Percentiles rank a stretch among this genome's conserved stretches.
These are phyloP conservation scores for Cladosporium austrohemisphaericum DNA, from an alignment of 2,329 filamentous ascomycete genomes.

Conservation along the genomic window DNA sequence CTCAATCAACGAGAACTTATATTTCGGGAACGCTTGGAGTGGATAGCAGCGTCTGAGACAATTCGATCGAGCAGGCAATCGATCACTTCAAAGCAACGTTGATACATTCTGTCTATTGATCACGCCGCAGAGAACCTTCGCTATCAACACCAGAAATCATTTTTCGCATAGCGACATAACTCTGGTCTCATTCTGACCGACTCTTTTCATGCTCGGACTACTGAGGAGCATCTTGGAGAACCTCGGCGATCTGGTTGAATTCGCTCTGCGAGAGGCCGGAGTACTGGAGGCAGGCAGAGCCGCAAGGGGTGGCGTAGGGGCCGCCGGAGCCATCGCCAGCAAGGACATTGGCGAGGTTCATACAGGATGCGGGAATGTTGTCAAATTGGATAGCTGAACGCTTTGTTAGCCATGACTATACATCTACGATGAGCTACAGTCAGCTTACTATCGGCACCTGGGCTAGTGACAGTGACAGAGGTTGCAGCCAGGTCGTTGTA, in stretches of 20 bases:
- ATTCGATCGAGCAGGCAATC: too few relatives aligned
- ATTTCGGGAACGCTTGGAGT: too few relatives aligned
- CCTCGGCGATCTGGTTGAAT: background rate
- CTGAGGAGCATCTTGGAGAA: background rate
- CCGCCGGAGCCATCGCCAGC: constrained; percentile 2
- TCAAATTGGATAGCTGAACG: constrained; percentile 8
- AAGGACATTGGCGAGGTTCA: constrained; percentile 14
- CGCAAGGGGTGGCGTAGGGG: background rate
- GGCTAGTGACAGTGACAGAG: background rate
- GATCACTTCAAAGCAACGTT: too few relatives aligned
- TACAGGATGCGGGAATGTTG: constrained; percentile 12
- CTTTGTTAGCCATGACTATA: background rate
- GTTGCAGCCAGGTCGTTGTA: background rate
- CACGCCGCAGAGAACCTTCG: too few relatives aligned
- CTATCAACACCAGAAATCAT: too few relatives aligned
- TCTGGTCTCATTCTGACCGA: too few relatives aligned
- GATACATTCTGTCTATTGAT: too few relatives aligned
- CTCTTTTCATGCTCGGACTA: too few relatives aligned
- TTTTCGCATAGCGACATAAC: too few relatives aligned
- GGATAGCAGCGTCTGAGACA: too few relatives aligned
- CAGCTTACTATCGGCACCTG: background rate
- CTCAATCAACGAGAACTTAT: too few relatives aligned
- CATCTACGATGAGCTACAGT: background rate
- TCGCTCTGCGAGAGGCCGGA: background rate
- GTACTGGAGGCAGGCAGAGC: background rate